These are phyloP conservation scores for Eucalyptus erythrocorys DNA, from an alignment of 345 rosid species.

Conservation along the genomic window DNA sequence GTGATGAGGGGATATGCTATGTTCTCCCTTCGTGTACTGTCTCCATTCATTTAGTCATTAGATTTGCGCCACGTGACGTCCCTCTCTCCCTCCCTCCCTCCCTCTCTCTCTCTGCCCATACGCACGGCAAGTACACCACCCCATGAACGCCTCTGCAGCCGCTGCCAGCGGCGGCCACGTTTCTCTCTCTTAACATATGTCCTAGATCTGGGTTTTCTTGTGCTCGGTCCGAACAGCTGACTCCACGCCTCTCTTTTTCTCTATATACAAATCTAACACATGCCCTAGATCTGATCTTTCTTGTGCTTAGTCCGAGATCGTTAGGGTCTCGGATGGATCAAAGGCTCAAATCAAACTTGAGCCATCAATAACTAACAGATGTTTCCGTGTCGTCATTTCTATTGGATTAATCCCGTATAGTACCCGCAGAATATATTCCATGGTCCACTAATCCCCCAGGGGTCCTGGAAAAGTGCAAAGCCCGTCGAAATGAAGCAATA, in stretches of 20 bases:
- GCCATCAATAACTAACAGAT: not conserved
- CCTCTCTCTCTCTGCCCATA: not conserved
- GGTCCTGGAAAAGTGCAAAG: not conserved
- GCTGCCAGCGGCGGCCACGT: not conserved
- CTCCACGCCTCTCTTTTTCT: too few species aligned
- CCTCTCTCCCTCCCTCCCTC: too few species aligned
- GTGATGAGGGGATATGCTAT: not conserved
- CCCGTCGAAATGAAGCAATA: not conserved
- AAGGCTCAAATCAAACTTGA: not conserved
- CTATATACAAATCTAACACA: not conserved
- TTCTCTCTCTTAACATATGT: too few species aligned
- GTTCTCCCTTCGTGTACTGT: not conserved
- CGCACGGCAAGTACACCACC: not conserved
- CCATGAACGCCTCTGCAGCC: not conserved
- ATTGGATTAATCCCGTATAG: not conserved
- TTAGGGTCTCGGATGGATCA: not conserved
- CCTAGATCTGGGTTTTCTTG: too few species aligned
- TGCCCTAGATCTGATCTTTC: not conserved
- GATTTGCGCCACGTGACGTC: not conserved
- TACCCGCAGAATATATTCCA: not conserved
- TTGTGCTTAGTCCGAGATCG: not conserved
- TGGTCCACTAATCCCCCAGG: not conserved
- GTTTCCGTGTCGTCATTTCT: rapidly evolving
- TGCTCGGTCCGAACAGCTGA: too few species aligned
- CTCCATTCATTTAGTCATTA: not conserved